Evolutionary conservation across 176 grass and related monocot species (phyloP).

Genomic region (Tillandsia fasciculata): DNA sequence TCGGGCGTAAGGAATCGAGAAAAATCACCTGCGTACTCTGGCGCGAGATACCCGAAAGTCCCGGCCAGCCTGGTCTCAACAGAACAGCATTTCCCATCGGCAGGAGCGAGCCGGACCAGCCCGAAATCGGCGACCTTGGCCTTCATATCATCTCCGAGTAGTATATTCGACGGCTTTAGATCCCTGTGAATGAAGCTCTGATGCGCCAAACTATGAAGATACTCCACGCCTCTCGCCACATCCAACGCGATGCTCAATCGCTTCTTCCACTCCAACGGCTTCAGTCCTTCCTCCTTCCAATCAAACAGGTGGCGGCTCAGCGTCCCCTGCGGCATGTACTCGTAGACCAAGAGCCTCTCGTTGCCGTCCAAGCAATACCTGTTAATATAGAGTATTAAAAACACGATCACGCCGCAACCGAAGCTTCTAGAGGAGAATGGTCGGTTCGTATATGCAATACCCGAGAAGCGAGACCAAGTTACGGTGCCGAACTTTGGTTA

Average conservation of each 20-base stretch:
- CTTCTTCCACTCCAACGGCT: slow-evolving; percentile 89
- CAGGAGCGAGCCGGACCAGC: slow-evolving; percentile 75
- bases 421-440: no score
- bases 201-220: slow-evolving; percentile 78
- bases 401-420: no score
- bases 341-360: slow-evolving; percentile 88
- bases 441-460: slow-evolving; percentile 14
- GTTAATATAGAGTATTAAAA: no score
- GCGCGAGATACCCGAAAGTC: slow-evolving; percentile 92
- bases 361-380: slow-evolving; percentile 62
- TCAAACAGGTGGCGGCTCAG: slow-evolving; percentile 74
- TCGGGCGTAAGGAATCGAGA: slow-evolving; percentile 12
- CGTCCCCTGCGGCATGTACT: slow-evolving; percentile 93
- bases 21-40: slow-evolving; percentile 89
- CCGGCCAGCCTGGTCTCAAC: slow-evolving; percentile 81
- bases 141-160: slow-evolving; percentile 96
- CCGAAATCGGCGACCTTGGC: slow-evolving; percentile 96
- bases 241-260: slow-evolving; percentile 74
- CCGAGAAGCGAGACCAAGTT: slow-evolving; percentile 87
- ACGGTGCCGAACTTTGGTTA: slow-evolving; percentile 85
- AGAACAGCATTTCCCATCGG: slow-evolving; percentile 78
- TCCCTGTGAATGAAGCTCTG: slow-evolving; percentile 98
- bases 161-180: slow-evolving; percentile 87
- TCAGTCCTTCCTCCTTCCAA: slow-evolving; percentile 47
- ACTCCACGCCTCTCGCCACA: slow-evolving; percentile 95